Base-by-base conservation (phyloP, 148 eudicot genomes). In the Cornus kousa region DNA sequence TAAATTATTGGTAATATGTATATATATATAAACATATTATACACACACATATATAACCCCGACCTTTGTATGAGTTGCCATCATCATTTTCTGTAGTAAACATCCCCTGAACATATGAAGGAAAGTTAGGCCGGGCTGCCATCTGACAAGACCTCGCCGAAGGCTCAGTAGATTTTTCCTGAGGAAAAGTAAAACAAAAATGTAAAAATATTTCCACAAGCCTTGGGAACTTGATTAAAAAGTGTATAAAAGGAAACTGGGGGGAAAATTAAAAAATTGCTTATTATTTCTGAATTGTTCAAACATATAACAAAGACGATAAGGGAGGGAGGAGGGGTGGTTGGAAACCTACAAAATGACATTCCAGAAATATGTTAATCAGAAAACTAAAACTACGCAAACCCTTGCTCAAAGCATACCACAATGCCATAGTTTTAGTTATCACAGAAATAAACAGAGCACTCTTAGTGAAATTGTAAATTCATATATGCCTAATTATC, bases 111-210 rank as follows among this genome's bases (percentile, higher is more conserved):
- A 76, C 55, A 77, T 85, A 83, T 66, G 86, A 81, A 70, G 80
- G 84, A 79, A 70, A 82, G 70, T 84, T 82, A 64, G 84, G 81
- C 71, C 83, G 85, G 35, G 85, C 68, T 48, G 85, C 74, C 78
- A 84, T 72, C 5, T 83, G 91, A 40, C 90, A 80, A 50, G 91
- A 80, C 85, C 86, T 87, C 64, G 87, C 81, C 53, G 82, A 80
- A 75, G 88, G 78, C 28, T 90, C 93, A 55, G 83, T 78, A 12
- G 80, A 80, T 78, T 86, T 90, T 76, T 90, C 93, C 96, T 92
- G 89, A 66, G 22, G 46, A 74, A 4, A 86, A 77, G 69, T 62
- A 33, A 64, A 1, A 59, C 71, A 59, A 68, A 53, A 11, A 53
- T 4, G 4, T 53, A 48, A 48, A 53, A 3, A 16, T 0, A 53